Percentiles rank a stretch among this genome's conserved stretches.
These are phyloP conservation scores for Bolboschoenoplectus hybrid DNA, from an alignment of 202 grass and related monocot species.

Conservation along the genomic window DNA sequence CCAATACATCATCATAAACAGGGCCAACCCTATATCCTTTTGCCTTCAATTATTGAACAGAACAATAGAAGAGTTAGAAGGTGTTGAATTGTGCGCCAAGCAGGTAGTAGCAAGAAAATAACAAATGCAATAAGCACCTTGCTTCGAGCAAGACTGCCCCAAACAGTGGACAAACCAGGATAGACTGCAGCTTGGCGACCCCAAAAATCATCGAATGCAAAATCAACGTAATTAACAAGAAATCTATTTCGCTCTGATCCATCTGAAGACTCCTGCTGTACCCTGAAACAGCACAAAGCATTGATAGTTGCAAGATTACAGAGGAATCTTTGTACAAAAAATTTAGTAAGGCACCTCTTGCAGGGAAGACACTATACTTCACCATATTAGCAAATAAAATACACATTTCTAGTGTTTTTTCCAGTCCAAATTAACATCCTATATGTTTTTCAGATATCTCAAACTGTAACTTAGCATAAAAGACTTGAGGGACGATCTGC, in stretches of 20 bases:
- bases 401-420: constrained; percentile 18
- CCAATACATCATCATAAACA: constrained; percentile 99
- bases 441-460: constrained; percentile 13
- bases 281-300: constrained; percentile 53
- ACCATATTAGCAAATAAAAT: background rate
- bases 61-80: background rate
- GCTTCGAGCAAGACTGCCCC: constrained; percentile 98
- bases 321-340: background rate
- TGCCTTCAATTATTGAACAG: constrained; percentile 52
- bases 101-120: constrained; percentile 39
- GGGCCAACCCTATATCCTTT: constrained; percentile 99
- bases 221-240: constrained; percentile 98
- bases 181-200: constrained; percentile 90
- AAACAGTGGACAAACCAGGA: constrained; percentile 98
- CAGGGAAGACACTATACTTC: background rate
- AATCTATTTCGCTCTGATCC: constrained; percentile 93
- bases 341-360: background rate
- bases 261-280: constrained; percentile 98
- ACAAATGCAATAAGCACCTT: constrained; percentile 61
- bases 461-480: constrained; percentile 5
- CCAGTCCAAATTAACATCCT: constrained; percentile 3
- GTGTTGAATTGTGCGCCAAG: constrained; percentile 40
- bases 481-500: background rate
- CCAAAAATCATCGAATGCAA: constrained; percentile 91
- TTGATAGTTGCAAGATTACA: constrained; percentile 12